Evolutionary conservation across 1,139 yeast species (phyloP), one percentile per base, ranked within the genome.

Genomic region (Magnusiomyces tetraspermus): DNA sequence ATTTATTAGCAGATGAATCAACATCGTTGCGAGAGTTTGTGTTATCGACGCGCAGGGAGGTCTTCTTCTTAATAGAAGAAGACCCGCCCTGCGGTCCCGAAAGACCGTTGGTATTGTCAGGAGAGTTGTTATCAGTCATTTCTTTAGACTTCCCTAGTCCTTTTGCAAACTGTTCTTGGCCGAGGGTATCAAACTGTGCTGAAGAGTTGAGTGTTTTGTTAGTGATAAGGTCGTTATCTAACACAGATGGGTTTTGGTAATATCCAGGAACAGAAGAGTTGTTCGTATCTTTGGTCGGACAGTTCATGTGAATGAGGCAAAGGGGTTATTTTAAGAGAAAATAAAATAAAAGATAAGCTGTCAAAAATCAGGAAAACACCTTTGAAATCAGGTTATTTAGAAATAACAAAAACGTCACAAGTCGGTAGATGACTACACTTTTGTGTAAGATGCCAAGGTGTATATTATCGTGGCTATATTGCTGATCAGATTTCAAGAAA

Each of bases 241-340:
- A 45, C 28, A 37, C 51, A 15, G 55, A 43, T 21, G 65, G 64
- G 52, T 54, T 61, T 55, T 63, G 67, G 56, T 62, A 62, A 51
- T 55, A 57, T 11, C 60, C 59, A 38, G 56, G 54, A 36, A 54
- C 52, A 19, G 63, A 61, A 21, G 57, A 44, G 13, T 64, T 64
- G 48, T 62, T 62, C 13, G 65, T 63, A 51, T 64, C 66, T 55
- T 65, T 57, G 4, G 67, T 62, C 19, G 67, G 67, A 50, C 67
- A 64, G 58, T 64, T 64, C 67, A 64, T 64, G 23, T 21, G 24
- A 21, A 19, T 21, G 19, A 13, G 17, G 28, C 21, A 45, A 33
- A 33, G n/a, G 4, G 33, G 6, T 28, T 28, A 28, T 28, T 28
- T 28, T 28, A 28, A 28, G 33, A 28, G 33, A 28, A 28, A 28